phyloP scores from a whole-genome alignment of 495 filamentous ascomycete species.

The Elasticomyces elasticus region DNA sequence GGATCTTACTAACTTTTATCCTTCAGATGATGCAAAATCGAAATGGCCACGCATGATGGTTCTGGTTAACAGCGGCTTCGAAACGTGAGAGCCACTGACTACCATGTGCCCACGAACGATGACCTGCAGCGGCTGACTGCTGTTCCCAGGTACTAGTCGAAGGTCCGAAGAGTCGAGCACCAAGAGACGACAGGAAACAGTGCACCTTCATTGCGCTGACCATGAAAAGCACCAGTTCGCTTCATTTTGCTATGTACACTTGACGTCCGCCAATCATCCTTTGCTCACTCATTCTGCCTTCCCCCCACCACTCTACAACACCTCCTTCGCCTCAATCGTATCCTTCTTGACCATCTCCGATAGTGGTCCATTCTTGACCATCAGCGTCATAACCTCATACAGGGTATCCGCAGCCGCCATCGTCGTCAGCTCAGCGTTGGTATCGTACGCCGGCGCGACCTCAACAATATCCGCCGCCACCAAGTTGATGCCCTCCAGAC shows the following conservation, averaged over 20 bases:
- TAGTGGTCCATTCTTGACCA: conserved; percentile 56
- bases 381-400: conserved; percentile 71
- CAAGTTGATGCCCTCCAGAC: conserved; percentile 63
- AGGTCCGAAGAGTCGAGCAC: too few relatives aligned
- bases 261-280: neutral
- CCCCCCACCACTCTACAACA: neutral
- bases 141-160: too few relatives aligned
- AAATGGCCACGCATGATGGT: neutral
- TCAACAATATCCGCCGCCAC: conserved; percentile 78
- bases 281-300: neutral
- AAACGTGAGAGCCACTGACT: neutral
- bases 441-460: conserved; percentile 79
- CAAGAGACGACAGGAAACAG: too few relatives aligned
- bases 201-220: too few relatives aligned
- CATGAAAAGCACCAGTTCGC: neutral
- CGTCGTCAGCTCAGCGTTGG: conserved; percentile 71
- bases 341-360: conserved; percentile 20
- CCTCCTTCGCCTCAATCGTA: conserved; percentile 12
- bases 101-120: too few relatives aligned
- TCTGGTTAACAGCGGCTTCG: neutral
- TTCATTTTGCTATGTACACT: neutral
- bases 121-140: too few relatives aligned
- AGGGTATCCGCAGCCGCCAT: conserved; percentile 73
- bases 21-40: neutral
- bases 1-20: neutral